Base-by-base conservation (phyloP, 1,284 basidiomycete genomes). In the Rhodotorula sp. region DNA sequence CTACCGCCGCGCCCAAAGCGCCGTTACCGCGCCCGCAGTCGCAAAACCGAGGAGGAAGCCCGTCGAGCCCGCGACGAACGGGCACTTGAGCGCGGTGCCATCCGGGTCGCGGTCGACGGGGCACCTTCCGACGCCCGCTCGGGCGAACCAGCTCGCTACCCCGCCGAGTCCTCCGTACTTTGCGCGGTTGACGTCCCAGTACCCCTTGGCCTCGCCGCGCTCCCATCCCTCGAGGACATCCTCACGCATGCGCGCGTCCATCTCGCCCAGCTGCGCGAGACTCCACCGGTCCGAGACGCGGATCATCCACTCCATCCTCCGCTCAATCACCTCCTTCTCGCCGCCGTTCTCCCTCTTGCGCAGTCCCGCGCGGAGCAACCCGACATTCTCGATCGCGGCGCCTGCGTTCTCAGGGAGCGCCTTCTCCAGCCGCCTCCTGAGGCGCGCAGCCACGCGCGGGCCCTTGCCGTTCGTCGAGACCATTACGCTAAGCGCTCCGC, bases 301-400 rank as follows among this genome's bases (percentile, higher is more conserved):
- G 39, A 91, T 88, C 92, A 98, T 97, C 95, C 94, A 98, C 75
- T 87, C 86, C 96, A 99, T 99, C 79, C 96, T 85, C 79, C 85
- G 85, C 79, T 87, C 87, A 59, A 91, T 88, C 61, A 90, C 78
- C 56, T 85, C 84, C 17, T 90, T 88, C n/a, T 91, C 93, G 4
- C 81, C 82, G 4, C 89, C 90, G 2, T 90, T 90, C 21, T 89
- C 91, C 46, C 88, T 84, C 78, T 88, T 85, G 78, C 90, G 88
- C 77, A 96, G 82, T 80, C 85, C 86, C 41, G 82, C 81, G 75
- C 93, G 84, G 56, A 96, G 83, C 74, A 83, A 81, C 27, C 93
- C 97, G 60, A 97, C 90, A 69, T 87, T 90, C 76, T 86, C 86
- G 66, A 98, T 91, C 2, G 93, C 92, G 60, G 86, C 85, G 46